These are phyloP conservation scores for Saxophila tyrrhenica DNA, from an alignment of 495 filamentous ascomycete species.

Conservation along the genomic window DNA sequence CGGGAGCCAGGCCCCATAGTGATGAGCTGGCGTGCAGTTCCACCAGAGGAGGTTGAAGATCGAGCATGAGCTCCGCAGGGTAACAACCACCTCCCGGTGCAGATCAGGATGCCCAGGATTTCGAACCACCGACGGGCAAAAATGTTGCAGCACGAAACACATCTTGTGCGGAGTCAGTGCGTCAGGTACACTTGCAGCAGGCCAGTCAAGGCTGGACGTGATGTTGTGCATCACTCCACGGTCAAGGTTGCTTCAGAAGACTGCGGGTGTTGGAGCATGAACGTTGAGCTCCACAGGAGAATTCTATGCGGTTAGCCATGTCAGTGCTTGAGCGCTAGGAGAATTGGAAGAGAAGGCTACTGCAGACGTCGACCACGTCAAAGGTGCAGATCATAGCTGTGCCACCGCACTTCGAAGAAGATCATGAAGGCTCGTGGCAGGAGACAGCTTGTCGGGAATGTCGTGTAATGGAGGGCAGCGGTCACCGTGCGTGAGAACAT, in stretches of 20 bases:
- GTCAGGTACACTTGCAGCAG: conserved; percentile 10
- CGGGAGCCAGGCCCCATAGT: conserved; percentile 31
- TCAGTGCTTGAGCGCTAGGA: conserved; percentile 3
- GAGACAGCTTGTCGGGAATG: neutral
- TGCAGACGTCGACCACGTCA: conserved; percentile 3
- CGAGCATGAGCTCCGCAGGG: conserved; percentile 28
- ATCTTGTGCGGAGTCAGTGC: conserved; percentile 11
- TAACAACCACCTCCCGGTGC: conserved; percentile 10
- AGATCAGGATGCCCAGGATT: conserved; percentile 12
- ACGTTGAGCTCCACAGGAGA: neutral
- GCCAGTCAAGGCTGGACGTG: neutral
- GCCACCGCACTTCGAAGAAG: neutral
- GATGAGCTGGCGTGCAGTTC: conserved; percentile 88
- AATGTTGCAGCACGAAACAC: neutral
- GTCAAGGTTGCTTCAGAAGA: neutral
- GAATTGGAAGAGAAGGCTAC: conserved; percentile 7
- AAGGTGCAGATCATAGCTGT: neutral
- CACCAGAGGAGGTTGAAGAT: conserved; percentile 48
- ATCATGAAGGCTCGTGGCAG: neutral
- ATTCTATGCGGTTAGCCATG: neutral
- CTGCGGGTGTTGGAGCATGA: conserved; percentile 3
- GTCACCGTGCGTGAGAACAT: too few relatives aligned
- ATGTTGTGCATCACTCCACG: conserved; percentile 19
- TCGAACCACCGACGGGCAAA: neutral
- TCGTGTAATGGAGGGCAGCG: too few relatives aligned